Conservation (phyloP, 257 asterid species). For the Knoxia roxburghii region DNA sequence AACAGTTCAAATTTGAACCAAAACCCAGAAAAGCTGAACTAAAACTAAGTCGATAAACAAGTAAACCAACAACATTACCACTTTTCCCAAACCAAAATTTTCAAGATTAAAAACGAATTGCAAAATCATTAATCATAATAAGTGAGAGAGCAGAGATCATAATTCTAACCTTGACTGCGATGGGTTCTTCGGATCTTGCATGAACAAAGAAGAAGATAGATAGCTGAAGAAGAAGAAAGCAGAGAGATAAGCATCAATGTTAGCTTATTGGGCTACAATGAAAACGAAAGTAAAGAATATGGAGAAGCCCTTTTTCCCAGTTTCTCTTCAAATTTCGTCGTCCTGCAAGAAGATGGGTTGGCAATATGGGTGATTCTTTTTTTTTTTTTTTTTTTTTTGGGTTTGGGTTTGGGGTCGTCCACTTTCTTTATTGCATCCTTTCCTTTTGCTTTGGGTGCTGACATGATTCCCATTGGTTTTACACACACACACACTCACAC, state of each 20-base stretch:
- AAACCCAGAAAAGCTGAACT: too few relatives aligned
- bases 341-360: slow-evolving; percentile 24
- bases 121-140: too few relatives aligned
- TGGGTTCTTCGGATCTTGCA: slow-evolving; percentile 44
- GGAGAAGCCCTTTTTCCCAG: slow-evolving; percentile 12
- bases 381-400: slow-evolving; percentile 4
- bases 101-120: too few relatives aligned
- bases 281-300: not conserved
- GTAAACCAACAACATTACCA: too few relatives aligned
- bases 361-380: slow-evolving; percentile 18
- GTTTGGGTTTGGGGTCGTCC: too few relatives aligned
- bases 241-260: slow-evolving; percentile 12
- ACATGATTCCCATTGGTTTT: slow-evolving; percentile 26
- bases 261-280: slow-evolving; percentile 21
- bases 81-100: too few relatives aligned
- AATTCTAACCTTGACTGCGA: slow-evolving; percentile 34
- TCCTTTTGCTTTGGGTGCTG: slow-evolving; percentile 39
- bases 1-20: too few relatives aligned
- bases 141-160: too few relatives aligned
- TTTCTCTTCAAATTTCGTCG: slow-evolving; percentile 16
- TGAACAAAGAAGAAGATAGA: slow-evolving; percentile 24
- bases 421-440: slow-evolving; percentile 18
- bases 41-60: too few relatives aligned
- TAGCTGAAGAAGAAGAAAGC: slow-evolving; percentile 14
- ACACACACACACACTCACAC: slow-evolving; percentile 6